A percentile compares a stretch with the other conserved stretches of the same genome.
Conservation (phyloP, 352 stramenopile species). For the Pythium chondricola region DNA sequence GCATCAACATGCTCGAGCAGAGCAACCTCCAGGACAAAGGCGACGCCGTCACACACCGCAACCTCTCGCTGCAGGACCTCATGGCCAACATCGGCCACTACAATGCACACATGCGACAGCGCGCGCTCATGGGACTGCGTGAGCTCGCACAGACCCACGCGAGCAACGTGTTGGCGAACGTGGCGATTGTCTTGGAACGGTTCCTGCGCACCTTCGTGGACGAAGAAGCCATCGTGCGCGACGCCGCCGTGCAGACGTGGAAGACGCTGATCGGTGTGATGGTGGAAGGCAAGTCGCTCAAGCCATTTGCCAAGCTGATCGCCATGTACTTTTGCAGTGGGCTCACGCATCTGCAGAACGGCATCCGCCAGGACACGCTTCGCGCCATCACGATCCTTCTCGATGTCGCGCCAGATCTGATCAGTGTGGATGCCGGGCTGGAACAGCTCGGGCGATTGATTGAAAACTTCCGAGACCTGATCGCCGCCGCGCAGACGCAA, state of each 20-base stretch:
- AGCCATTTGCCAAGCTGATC: slow-evolving; percentile 69
- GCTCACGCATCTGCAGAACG: slow-evolving; percentile 70
- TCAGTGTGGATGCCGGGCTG: slow-evolving; percentile 42
- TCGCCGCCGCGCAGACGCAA: slow-evolving; percentile 53
- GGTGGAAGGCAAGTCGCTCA: slow-evolving; percentile 36
- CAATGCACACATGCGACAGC: slow-evolving; percentile 74
- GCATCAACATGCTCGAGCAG: slow-evolving; percentile 81
- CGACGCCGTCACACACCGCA: slow-evolving; percentile 57
- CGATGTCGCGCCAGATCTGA: slow-evolving; percentile 45
- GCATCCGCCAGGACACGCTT: slow-evolving; percentile 67
- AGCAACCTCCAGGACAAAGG: slow-evolving; percentile 68
- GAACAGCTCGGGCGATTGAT: slow-evolving; percentile 59
- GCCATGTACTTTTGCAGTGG: slow-evolving; percentile 76
- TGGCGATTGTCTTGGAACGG: slow-evolving; percentile 64
- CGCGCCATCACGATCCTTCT: slow-evolving; percentile 62
- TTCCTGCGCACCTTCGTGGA: slow-evolving; percentile 71
- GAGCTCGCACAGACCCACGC: slow-evolving; percentile 49
- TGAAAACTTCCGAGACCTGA: slow-evolving; percentile 76
- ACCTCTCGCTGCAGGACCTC: slow-evolving; percentile 61
- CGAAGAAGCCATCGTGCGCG: slow-evolving; percentile 72
- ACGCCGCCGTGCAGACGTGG: slow-evolving; percentile 61
- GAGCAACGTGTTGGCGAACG: slow-evolving; percentile 63
- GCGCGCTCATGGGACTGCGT: slow-evolving; percentile 53
- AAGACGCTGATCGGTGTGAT: slow-evolving; percentile 60
- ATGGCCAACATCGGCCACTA: slow-evolving; percentile 69